Conservation (phyloP, 2,329 filamentous ascomycete genomes). For the Ophiosphaerella korrae region DNA sequence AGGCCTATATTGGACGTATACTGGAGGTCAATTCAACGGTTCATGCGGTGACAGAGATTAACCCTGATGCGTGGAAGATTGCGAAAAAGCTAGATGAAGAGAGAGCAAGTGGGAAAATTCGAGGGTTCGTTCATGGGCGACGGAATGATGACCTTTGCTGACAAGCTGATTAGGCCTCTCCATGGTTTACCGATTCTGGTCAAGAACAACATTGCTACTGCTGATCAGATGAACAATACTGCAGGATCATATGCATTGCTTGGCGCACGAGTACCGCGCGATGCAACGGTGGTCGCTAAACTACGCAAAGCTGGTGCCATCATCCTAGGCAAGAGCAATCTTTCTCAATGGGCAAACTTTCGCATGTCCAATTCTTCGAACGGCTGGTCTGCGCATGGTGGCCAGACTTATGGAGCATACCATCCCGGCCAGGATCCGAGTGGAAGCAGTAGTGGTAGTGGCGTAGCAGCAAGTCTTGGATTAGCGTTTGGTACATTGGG, state of each 20-base stretch:
- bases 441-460: conserved; percentile 57
- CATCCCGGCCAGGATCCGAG: conserved; percentile 64
- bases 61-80: conserved; percentile 60
- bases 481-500: conserved; percentile 65
- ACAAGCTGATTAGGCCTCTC: conserved; percentile 51
- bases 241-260: conserved; percentile 68
- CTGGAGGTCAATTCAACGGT: conserved; percentile 59
- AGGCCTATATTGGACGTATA: conserved; percentile 60
- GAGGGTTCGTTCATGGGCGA: conserved; percentile 44
- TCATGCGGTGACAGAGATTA: conserved; percentile 60
- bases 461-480: conserved; percentile 63
- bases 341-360: conserved; percentile 70
- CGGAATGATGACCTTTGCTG: background rate
- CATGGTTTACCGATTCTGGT: conserved; percentile 70
- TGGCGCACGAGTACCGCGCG: conserved; percentile 61
- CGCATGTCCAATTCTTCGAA: conserved; percentile 62
- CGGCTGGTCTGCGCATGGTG: conserved; percentile 69
- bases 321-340: conserved; percentile 69
- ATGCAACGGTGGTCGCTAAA: conserved; percentile 64
- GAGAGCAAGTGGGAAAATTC: conserved; percentile 52
- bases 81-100: conserved; percentile 56
- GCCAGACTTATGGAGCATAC: conserved; percentile 67
- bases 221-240: conserved; percentile 67
- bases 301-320: conserved; percentile 66
- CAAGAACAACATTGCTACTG: conserved; percentile 71